Evolutionary conservation across 768 basidiomycete species (phyloP), one percentile per base, ranked within the genome.

Genomic region (Steccherinum ochraceum): DNA sequence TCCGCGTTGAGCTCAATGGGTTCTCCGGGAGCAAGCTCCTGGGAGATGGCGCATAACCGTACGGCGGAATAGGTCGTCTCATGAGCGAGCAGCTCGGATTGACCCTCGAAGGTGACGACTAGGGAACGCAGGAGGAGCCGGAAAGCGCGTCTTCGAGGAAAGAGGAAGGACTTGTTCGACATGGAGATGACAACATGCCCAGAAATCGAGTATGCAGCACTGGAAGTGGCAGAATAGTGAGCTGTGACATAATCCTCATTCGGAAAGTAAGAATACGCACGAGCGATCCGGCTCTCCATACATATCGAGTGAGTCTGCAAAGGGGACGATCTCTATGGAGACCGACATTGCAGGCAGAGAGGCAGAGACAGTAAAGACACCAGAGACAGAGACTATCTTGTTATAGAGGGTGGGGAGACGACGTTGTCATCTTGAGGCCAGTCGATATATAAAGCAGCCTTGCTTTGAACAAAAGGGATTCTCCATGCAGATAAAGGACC

Each of bases 191-290:
- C 71, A 19, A 95, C 71, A 63, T 92, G 78, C 2, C 93, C 93
- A 7, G 91, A 86, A 42, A 96, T 76, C 10, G 93, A 94, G 66
- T 93, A 95, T 1, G 83, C 83, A 51, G 87, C 84, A 52, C 93
- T 96, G 57, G 4, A 35, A 53, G 41, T 57, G 11, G 1, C n/a
- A 24, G 11, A 42, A 25, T 23, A 39, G 24, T 19, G 45, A 2
- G 12, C 13, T 24, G 39, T 10, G 12, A 24, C 10, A 10, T 2
- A 50, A 60, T 46, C 21, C 10, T 11, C 12, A 25, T 23, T 30
- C 21, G 19, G 23, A 20, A 11, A 54, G 40, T 24, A 7, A 24
- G 21, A 50, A 48, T 13, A 64, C 86, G 69, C 63, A 91, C 90
- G 69, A 73, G 48, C 72, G 55, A 65, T 88, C 81, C 5, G 81